Evolutionary conservation across 768 basidiomycete species (phyloP).

Genomic region (Serendipita sp.): DNA sequence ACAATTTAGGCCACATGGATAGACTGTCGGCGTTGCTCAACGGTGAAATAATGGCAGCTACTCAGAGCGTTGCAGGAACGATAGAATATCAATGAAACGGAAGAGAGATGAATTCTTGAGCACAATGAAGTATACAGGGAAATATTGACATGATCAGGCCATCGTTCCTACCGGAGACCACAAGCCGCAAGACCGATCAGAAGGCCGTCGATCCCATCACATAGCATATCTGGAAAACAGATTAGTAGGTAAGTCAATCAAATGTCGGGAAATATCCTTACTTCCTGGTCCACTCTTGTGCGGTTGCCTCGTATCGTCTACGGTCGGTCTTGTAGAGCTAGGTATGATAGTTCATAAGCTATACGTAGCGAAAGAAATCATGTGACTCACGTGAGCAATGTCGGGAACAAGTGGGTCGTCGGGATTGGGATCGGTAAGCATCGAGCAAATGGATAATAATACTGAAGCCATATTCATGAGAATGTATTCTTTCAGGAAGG

Average conservation of each 20-base stretch:
- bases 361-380: not conserved
- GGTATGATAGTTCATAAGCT: not conserved
- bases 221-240: constrained; percentile 30
- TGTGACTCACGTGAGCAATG: constrained; percentile 59
- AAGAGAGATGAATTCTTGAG: not conserved
- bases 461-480: constrained; percentile 32
- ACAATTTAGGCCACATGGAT: no score
- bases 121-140: not conserved
- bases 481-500: not conserved
- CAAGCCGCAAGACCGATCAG: not conserved
- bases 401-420: constrained; percentile 98
- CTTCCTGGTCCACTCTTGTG: constrained; percentile 99
- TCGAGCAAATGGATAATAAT: constrained; percentile 93
- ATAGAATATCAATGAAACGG: not conserved
- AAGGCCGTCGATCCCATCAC: constrained; percentile 17
- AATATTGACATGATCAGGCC: not conserved
- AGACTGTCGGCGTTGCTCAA: no score
- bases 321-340: constrained; percentile 96
- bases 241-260: not conserved
- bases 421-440: constrained; percentile 98
- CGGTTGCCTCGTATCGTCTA: constrained; percentile 90
- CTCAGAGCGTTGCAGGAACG: no score
- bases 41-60: no score
- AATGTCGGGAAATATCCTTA: constrained; percentile 26
- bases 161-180: not conserved